Evolutionary conservation across 2,329 filamentous ascomycete genomes (phyloP).

Genomic region (Pseudocercospora crystallina): DNA sequence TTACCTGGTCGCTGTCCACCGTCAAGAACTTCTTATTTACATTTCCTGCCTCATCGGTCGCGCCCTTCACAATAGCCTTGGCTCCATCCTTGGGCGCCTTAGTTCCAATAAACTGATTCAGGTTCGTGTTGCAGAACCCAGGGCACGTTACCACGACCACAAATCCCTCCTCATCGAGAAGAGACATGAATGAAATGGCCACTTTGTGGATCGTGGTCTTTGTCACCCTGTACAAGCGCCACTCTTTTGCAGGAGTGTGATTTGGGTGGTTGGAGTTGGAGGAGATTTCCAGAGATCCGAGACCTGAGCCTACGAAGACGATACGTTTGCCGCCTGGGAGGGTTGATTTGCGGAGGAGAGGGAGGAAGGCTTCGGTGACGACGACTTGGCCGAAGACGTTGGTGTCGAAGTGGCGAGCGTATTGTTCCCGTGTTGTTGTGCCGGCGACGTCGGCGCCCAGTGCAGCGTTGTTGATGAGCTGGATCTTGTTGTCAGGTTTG

Average conservation of each 20-base stretch:
- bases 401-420: conserved; percentile 23
- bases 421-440: too few relatives aligned
- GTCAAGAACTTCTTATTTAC: conserved; percentile 20
- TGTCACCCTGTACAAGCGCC: conserved; percentile 24
- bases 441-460: conserved; percentile 7
- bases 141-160: conserved; percentile 25
- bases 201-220: conserved; percentile 34
- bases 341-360: neutral
- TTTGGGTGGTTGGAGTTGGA: neutral
- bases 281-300: neutral
- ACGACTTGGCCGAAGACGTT: conserved; percentile 31
- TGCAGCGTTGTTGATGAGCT: conserved; percentile 39
- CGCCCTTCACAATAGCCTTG: conserved; percentile 26
- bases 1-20: too few relatives aligned
- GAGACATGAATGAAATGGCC: conserved; percentile 22
- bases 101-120: conserved; percentile 27
- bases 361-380: conserved; percentile 29
- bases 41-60: conserved; percentile 24
- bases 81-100: conserved; percentile 33
- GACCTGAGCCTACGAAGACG: conserved; percentile 28
- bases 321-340: conserved; percentile 22
- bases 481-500: too few relatives aligned
- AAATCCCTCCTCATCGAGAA: conserved; percentile 29
- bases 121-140: conserved; percentile 27
- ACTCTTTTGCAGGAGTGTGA: conserved; percentile 11